Evolutionary conservation across 257 asterid species (phyloP).

Genomic region (Solanum gandarillasii): DNA sequence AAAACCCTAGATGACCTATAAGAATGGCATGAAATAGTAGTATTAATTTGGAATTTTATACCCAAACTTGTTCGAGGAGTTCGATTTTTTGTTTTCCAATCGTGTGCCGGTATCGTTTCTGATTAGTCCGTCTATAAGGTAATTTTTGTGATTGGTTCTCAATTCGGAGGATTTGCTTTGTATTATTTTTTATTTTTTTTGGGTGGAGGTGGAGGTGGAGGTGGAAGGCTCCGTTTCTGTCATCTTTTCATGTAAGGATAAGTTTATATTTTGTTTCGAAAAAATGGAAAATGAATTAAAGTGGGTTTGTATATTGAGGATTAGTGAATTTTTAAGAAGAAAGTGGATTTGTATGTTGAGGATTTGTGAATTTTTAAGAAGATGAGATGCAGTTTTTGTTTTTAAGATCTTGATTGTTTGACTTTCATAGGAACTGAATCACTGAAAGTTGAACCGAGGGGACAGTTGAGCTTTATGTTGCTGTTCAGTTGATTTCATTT

Average conservation of each 20-base stretch:
- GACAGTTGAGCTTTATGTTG: not conserved
- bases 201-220: not conserved
- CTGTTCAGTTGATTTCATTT: not conserved
- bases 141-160: not conserved
- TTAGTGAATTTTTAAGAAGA: not conserved
- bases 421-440: not conserved
- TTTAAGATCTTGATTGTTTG: not conserved
- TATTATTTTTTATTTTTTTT: not conserved
- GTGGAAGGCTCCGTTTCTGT: not conserved
- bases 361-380: not conserved
- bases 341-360: not conserved
- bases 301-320: not conserved
- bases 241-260: not conserved
- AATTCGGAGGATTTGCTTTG: not conserved
- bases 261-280: not conserved
- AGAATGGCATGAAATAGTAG: not conserved
- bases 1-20: slow-evolving; percentile 22
- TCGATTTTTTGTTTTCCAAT: not conserved
- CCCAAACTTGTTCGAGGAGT: not conserved
- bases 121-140: not conserved
- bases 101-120: not conserved
- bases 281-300: not conserved
- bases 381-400: not conserved
- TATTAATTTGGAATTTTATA: not conserved
- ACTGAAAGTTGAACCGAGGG: not conserved